Percentiles rank a stretch among this genome's conserved stretches.
Conservation (phyloP, 495 filamentous ascomycete genomes). For the Bryoglossum gracile region DNA sequence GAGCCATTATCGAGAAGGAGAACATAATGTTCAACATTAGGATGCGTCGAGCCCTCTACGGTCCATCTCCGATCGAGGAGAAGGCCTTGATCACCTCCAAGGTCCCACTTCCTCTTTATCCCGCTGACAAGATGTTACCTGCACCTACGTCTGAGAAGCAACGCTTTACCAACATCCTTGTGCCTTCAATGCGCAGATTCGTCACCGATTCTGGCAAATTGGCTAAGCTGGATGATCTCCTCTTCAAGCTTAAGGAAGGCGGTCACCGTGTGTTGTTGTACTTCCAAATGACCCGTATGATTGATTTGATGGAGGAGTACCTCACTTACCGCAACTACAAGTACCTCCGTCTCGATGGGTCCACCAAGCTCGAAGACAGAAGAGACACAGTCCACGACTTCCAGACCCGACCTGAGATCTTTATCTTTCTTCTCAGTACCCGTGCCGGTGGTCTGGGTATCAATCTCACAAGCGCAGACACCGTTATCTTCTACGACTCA, state of each 20-base stretch:
- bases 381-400: constrained; percentile 96
- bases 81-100: constrained; percentile 63
- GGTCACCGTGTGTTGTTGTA: constrained; percentile 96
- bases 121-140: constrained; percentile 60
- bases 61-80: constrained; percentile 59
- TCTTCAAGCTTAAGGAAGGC: constrained; percentile 81
- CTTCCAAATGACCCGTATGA: constrained; percentile 99
- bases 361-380: constrained; percentile 95
- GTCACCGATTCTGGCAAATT: constrained; percentile 97
- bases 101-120: constrained; percentile 55
- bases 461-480: constrained; percentile 86
- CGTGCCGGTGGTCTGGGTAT: constrained; percentile 97
- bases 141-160: constrained; percentile 68
- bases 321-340: constrained; percentile 98
- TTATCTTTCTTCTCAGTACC: constrained; percentile 92
- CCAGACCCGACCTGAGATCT: constrained; percentile 86
- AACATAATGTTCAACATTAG: constrained; percentile 69
- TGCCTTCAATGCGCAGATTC: constrained; percentile 97
- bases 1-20: constrained; percentile 57
- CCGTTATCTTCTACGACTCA: constrained; percentile 98
- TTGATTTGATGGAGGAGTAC: constrained; percentile 98
- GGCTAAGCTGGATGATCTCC: constrained; percentile 79
- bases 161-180: constrained; percentile 81
- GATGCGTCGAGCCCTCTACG: constrained; percentile 68
- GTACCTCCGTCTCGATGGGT: constrained; percentile 93